Conservation (phyloP, 2,329 filamentous ascomycete genomes). For the Albifimbria verrucaria region DNA sequence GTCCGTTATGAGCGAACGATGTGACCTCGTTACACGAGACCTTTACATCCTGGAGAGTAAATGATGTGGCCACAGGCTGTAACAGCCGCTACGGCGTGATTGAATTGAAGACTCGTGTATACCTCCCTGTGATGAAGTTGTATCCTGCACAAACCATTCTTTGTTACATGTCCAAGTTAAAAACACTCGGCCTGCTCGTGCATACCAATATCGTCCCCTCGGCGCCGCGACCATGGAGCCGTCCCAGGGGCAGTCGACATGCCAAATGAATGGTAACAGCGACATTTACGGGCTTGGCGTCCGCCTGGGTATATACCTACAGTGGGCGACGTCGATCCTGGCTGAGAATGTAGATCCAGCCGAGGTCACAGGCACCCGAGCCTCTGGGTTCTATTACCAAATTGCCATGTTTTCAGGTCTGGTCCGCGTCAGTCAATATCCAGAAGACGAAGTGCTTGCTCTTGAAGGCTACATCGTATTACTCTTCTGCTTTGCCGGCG, state of each 20-base stretch:
- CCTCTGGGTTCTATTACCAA: not conserved
- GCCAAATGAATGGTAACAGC: constrained; percentile 6
- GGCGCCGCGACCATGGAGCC: not conserved
- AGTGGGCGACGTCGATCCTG: constrained; percentile 4
- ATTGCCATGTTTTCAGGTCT: not conserved
- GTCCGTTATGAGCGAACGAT: not conserved
- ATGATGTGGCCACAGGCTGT: too few species aligned
- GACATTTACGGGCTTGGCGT: constrained; percentile 9
- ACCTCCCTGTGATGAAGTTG: too few species aligned
- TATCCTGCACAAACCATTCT: too few species aligned
- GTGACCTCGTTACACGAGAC: not conserved
- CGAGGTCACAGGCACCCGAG: not conserved
- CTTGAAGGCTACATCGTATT: constrained; percentile 1
- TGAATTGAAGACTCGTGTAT: too few species aligned
- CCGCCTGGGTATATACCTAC: constrained; percentile 7
- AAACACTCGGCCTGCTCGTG: not conserved
- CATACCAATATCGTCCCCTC: not conserved
- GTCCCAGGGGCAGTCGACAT: too few species aligned
- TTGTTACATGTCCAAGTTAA: not conserved
- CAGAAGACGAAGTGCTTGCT: not conserved
- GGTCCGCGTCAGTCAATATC: not conserved
- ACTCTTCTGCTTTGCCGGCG: not conserved
- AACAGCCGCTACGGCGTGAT: too few species aligned
- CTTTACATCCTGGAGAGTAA: not conserved
- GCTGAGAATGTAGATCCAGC: not conserved